Conservation (phyloP, 2,329 filamentous ascomycete genomes). For the Stagonosporopsis rhizophila region DNA sequence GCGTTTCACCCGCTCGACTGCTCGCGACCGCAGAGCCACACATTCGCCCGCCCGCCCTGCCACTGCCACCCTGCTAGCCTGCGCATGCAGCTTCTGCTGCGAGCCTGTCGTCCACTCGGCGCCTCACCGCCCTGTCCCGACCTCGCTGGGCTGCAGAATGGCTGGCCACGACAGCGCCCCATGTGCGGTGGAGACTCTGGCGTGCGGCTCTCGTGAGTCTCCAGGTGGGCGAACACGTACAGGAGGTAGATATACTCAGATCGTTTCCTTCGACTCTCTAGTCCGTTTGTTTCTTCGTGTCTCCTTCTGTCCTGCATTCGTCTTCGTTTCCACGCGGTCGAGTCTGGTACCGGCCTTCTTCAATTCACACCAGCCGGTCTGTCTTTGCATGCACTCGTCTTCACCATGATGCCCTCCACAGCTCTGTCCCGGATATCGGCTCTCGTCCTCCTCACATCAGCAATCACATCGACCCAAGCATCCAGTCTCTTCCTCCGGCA, state of each 20-base stretch:
- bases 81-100: conserved; percentile 25
- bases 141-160: conserved; percentile 17
- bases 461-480: conserved; percentile 34
- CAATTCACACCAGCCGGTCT: conserved; percentile 6
- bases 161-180: conserved; percentile 21
- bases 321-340: neutral
- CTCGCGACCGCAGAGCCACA: conserved; percentile 41
- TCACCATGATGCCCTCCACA: conserved; percentile 41
- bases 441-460: conserved; percentile 39
- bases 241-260: conserved; percentile 30
- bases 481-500: conserved; percentile 41
- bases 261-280: conserved; percentile 7
- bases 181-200: conserved; percentile 18
- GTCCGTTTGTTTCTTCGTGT: conserved; percentile 17
- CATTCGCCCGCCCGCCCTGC: conserved; percentile 33
- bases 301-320: conserved; percentile 4
- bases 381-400: conserved; percentile 1
- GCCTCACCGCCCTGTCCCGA: conserved; percentile 38
- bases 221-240: conserved; percentile 13
- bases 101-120: conserved; percentile 43
- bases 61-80: conserved; percentile 34
- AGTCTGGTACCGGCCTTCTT: conserved; percentile 16
- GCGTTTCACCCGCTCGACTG: conserved; percentile 40
- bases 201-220: conserved; percentile 22
- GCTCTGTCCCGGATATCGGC: conserved; percentile 43